Evolutionary conservation across 768 basidiomycete species (phyloP).

Genomic region (Strobilomyces confusus): DNA sequence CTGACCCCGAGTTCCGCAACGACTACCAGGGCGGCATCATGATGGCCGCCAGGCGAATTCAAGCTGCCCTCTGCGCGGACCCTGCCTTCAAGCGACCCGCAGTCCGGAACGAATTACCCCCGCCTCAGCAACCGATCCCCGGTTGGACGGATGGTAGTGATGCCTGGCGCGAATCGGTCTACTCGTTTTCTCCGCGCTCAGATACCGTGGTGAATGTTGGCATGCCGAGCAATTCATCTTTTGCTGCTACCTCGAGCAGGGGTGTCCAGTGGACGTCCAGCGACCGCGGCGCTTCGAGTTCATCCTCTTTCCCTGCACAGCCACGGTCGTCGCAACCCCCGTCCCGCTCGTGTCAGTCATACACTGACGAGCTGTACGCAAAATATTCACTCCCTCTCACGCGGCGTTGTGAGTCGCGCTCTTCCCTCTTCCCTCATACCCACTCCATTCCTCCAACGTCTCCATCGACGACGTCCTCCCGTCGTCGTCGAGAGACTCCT

Average conservation of each 20-base stretch:
- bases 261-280: constrained; percentile 49
- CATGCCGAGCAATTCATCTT: constrained; percentile 34
- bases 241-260: constrained; percentile 47
- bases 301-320: constrained; percentile 25
- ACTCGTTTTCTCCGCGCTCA: constrained; percentile 46
- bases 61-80: constrained; percentile 40
- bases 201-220: constrained; percentile 31
- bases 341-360: constrained; percentile 29
- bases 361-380: constrained; percentile 46
- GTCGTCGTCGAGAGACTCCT: constrained; percentile 46
- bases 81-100: constrained; percentile 36
- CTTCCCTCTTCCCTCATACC: constrained; percentile 36
- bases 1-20: constrained; percentile 30
- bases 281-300: constrained; percentile 21
- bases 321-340: constrained; percentile 21
- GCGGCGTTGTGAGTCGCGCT: constrained; percentile 51
- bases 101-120: constrained; percentile 31
- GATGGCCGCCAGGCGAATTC: constrained; percentile 62
- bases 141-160: constrained; percentile 69
- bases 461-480: constrained; percentile 31
- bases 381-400: constrained; percentile 55
- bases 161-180: constrained; percentile 65
- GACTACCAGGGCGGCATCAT: constrained; percentile 60
- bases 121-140: constrained; percentile 43
- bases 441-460: constrained; percentile 36